These are phyloP conservation scores for Sutorius australiensis DNA, from an alignment of 768 basidiomycete genomes.

Conservation along the genomic window DNA sequence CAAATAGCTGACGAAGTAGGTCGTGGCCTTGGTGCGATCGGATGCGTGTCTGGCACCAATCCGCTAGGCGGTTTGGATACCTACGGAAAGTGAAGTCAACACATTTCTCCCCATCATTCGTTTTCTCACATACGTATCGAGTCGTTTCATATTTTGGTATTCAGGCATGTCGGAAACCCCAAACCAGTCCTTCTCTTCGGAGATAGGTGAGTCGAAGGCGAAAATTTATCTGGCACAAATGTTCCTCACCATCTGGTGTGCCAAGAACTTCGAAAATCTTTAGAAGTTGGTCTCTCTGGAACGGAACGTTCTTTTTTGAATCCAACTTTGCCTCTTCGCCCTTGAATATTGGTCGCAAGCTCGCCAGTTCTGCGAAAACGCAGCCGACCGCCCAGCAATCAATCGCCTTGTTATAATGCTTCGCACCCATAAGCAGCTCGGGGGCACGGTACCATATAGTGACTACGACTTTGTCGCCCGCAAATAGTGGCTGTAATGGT, in stretches of 20 bases:
- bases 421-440: constrained; percentile 91
- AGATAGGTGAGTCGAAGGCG: constrained; percentile 1
- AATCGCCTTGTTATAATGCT: constrained; percentile 95
- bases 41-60: constrained; percentile 73
- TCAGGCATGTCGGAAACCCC: constrained; percentile 83
- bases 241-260: constrained; percentile 65
- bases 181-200: constrained; percentile 84
- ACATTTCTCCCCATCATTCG: background rate
- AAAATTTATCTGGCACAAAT: background rate
- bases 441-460: constrained; percentile 99
- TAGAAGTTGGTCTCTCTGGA: constrained; percentile 90
- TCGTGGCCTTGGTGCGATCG: constrained; percentile 67
- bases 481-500: constrained; percentile 86
- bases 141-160: constrained; percentile 74
- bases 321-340: constrained; percentile 98
- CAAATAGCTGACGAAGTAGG: constrained; percentile 80
- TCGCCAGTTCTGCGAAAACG: constrained; percentile 93
- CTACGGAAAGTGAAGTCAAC: constrained; percentile 30
- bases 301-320: constrained; percentile 95
- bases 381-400: constrained; percentile 99
- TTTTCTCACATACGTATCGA: constrained; percentile 57
- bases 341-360: constrained; percentile 94
- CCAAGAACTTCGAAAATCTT: constrained; percentile 97
- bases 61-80: constrained; percentile 56
- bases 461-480: constrained; percentile 97